phyloP scores from a whole-genome alignment of 192 early-diverging fungal genomes.

The Thoreauomyces humboldtii region DNA sequence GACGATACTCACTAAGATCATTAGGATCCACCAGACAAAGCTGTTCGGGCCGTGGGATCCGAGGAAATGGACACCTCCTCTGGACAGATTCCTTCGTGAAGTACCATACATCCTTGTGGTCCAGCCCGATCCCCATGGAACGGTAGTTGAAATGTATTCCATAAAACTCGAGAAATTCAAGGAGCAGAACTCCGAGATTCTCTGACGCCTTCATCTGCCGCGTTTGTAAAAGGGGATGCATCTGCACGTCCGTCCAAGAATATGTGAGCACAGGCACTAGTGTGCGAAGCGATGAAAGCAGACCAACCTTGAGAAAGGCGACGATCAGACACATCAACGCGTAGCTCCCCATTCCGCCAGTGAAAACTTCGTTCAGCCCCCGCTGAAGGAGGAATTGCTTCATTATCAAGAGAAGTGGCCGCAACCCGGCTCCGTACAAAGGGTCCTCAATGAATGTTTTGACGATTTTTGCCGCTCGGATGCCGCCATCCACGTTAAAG shows the following conservation, averaged over 20 bases:
- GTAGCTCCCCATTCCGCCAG: conserved; percentile 87
- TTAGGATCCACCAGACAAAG: conserved; percentile 43
- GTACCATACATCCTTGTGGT: conserved; percentile 51
- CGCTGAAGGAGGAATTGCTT: conserved; percentile 82
- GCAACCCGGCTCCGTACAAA: conserved; percentile 46
- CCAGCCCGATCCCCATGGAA: conserved; percentile 62
- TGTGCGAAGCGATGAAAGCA: not conserved
- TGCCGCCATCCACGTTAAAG: conserved; percentile 71
- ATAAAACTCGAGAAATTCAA: conserved; percentile 93
- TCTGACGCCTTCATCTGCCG: conserved; percentile 58
- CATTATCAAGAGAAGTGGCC: conserved; percentile 72
- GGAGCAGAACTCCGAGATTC: conserved; percentile 84
- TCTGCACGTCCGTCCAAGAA: conserved; percentile 36
- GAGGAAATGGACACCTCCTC: not conserved
- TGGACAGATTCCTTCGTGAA: conserved; percentile 33
- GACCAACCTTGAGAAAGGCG: conserved; percentile 71
- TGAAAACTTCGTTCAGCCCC: conserved; percentile 79
- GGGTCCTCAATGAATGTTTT: conserved; percentile 53
- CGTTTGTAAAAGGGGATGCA: conserved; percentile 74
- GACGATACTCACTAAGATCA: conserved; percentile 29
- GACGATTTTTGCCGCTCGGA: conserved; percentile 64
- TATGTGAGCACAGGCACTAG: not conserved
- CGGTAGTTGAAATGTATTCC: conserved; percentile 74
- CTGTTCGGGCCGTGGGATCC: not conserved
- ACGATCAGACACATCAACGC: conserved; percentile 72